Base-by-base conservation (phyloP, 768 basidiomycete genomes). In the Xerocomellus dryophilus region DNA sequence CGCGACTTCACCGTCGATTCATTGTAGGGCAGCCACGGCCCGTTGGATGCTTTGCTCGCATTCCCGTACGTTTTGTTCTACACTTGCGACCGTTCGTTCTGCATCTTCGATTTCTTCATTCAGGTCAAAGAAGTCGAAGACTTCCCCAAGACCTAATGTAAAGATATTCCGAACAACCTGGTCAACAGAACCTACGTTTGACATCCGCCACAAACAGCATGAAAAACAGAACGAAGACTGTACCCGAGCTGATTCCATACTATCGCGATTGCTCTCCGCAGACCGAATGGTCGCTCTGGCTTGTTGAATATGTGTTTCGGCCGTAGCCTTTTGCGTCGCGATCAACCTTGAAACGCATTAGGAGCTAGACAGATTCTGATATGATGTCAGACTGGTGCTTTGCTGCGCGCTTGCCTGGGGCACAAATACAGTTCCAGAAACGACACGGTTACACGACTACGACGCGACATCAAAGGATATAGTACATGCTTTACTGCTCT, bases 211-310 rank as follows among this genome's bases (percentile, higher is more conserved):
- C 4, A 25, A 31, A 48, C 1, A 7, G 36, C 4, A 31, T 23
- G 1, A n/a, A 25, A 11, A 47, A 5, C 31, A n/a, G 35, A 36
- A 36, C 35, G 15, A 36, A 36, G 2, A 36, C 15, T 52, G n/a
- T 51, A 58, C 60, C 34, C 59, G 59, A 47, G 54, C 59, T 6
- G 59, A 47, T 47, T 61, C 59, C 50, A 12, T 39, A 7, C 59
- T 56, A 0, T 61, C 60, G 15, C 47, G 59, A 12, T 53, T 57
- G 0, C 46, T 31, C 39, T 61, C 48, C 12, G 59, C 60, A 21
- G 51, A 57, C 20, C 43, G 44, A 18, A 61, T 39, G 36, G 51
- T 56, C 14, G 18, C 48, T 35, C 51, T 61, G 29, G 60, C 59
- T 53, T 61, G 47, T 31, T 47, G 34, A n/a, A 50, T 25, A 15